A percentile compares a stretch with the other conserved stretches of the same genome.
phyloP scores from a whole-genome alignment of 2,329 filamentous ascomycete genomes.

The Aspergillus arachidicola region DNA sequence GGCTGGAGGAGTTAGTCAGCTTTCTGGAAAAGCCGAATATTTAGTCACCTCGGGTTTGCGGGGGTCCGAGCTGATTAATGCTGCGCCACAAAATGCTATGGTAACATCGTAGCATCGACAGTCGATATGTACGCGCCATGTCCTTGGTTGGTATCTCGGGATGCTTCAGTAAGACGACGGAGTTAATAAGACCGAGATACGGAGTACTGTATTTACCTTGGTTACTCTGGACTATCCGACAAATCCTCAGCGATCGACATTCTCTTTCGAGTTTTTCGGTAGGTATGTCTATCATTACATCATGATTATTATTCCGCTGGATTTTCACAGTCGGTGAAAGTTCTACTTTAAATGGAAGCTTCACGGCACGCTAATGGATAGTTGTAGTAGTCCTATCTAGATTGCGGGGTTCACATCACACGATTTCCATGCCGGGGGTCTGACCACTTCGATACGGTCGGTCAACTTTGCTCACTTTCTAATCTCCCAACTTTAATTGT shows the following conservation, averaged over 20 bases:
- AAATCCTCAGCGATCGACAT: background rate
- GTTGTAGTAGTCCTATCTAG: background rate
- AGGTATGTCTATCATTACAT: background rate
- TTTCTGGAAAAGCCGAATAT: background rate
- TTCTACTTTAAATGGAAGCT: background rate
- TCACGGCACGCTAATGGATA: background rate
- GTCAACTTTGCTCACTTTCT: background rate
- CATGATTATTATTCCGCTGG: background rate
- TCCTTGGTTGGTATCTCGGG: background rate
- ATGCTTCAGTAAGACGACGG: background rate
- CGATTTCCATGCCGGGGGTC: background rate
- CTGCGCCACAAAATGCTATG: conserved; percentile 1
- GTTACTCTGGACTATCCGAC: background rate
- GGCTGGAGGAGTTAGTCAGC: background rate
- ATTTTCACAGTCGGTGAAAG: background rate
- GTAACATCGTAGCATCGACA: background rate
- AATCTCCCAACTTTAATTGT: background rate
- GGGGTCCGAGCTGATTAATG: conserved; percentile 4
- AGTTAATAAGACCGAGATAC: background rate
- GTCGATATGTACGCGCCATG: background rate
- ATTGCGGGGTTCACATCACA: background rate
- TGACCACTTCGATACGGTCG: background rate
- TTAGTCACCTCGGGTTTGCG: background rate
- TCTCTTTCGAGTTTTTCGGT: background rate
- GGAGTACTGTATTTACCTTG: background rate